Evolutionary conservation across 1,284 basidiomycete species (phyloP).

Genomic region (Erythrobasidium hasegawianum): DNA sequence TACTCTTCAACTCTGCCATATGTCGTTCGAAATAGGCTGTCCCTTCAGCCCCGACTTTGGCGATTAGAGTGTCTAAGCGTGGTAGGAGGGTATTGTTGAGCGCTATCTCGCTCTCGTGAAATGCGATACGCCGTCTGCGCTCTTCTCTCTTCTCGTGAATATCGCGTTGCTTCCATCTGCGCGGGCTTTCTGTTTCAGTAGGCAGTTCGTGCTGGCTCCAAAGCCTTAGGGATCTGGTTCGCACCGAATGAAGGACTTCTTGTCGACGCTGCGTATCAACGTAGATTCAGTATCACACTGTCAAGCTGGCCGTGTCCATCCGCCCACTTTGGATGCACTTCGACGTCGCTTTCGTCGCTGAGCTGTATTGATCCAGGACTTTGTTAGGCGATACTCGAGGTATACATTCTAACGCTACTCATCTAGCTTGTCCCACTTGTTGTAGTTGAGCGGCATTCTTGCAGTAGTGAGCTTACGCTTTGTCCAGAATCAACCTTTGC

Average conservation of each 20-base stretch:
- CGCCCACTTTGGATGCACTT: slow-evolving; percentile 80
- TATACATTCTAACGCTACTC: too few species aligned
- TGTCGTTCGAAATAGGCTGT: slow-evolving; percentile 51
- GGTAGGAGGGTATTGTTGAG: slow-evolving; percentile 75
- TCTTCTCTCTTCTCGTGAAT: slow-evolving; percentile 94
- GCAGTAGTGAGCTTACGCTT: background rate
- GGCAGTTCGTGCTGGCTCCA: background rate
- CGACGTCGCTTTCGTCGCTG: slow-evolving; percentile 98
- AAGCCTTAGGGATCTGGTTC: background rate
- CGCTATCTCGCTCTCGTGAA: slow-evolving; percentile 70
- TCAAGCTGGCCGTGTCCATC: background rate
- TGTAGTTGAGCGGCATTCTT: slow-evolving; percentile 57
- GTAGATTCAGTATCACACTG: background rate
- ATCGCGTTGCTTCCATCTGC: slow-evolving; percentile 92
- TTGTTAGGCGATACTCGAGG: too few species aligned
- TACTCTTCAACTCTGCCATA: slow-evolving; percentile 47
- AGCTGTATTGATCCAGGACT: slow-evolving; percentile 56
- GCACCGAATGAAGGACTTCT: slow-evolving; percentile 45
- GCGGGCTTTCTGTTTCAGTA: background rate
- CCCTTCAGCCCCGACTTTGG: slow-evolving; percentile 52
- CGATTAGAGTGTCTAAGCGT: slow-evolving; percentile 60
- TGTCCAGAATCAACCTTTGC: too few species aligned
- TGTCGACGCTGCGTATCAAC: slow-evolving; percentile 42
- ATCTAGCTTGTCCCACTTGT: slow-evolving; percentile 97
- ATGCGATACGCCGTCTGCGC: slow-evolving; percentile 70